Base-by-base conservation (phyloP, 768 basidiomycete species). In the Artomyces pyxidatus region DNA sequence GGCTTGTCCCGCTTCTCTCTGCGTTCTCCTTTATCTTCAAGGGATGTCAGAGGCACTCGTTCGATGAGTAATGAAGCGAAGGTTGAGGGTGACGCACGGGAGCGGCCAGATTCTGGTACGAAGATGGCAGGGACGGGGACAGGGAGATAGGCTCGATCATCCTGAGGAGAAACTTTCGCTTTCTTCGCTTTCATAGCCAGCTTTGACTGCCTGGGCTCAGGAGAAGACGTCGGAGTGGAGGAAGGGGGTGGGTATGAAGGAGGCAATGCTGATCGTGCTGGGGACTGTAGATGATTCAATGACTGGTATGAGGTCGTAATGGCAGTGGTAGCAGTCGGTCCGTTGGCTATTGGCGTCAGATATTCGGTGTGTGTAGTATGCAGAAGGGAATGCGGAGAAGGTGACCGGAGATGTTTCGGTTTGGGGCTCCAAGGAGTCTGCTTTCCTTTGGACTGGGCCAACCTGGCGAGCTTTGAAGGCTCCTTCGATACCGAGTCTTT, bases 281-380 rank as follows among this genome's bases (percentile, higher is more conserved):
- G 53, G 4, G 61, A 58, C 6, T 66, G 79, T 7, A 88, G 70
- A 55, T 77, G 81, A 59, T 76, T 76, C 25, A 88, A 69, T 6
- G 81, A 78, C 51, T 88, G 86, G 53, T 87, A 88, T 0, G 83
- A 81, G 2, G 87, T 88, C 0, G 87, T 89, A 59, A 89, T 89
- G 2, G 87, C 87, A 14, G 86, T 88, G 0, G 87, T 89, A 11
- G 80, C 87, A n/a, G 85, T 81, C 3, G 83, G 68, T 0, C 87
- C 85, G 59, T 89, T 89, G n/a, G 83, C 84, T 39, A 84, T 86
- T 2, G 88, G 87, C 14, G 77, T 83, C 10, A 88, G 65, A 60
- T 82, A 85, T 59, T 88, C 80, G 6, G 87, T 88, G 43, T 65
- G 77, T 41, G 74, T 55, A 40, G 63, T 67, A n/a, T 72, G 74